Evolutionary conservation across 1,139 yeast species (phyloP).

Genomic region (Arxiozyma telluris): DNA sequence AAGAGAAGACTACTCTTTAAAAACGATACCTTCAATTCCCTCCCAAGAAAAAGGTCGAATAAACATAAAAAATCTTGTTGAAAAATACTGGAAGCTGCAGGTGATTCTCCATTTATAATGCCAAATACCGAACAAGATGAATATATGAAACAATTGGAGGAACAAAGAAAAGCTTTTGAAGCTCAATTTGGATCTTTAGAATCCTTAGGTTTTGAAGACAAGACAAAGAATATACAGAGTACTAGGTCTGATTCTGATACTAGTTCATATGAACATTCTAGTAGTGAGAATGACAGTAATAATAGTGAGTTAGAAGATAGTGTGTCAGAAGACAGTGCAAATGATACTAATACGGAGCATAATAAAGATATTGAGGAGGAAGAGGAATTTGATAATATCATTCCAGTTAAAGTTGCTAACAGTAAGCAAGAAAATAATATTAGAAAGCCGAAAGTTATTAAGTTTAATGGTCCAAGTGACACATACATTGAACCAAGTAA

Average conservation of each 20-base stretch:
- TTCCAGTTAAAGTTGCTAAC: not conserved
- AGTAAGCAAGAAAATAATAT: not conserved
- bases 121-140: slow-evolving; percentile 23
- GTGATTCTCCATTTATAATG: not conserved
- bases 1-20: not conserved
- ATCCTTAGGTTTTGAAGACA: slow-evolving; percentile 51
- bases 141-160: slow-evolving; percentile 43
- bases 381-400: slow-evolving; percentile 4
- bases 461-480: slow-evolving; percentile 31
- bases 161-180: slow-evolving; percentile 55
- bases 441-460: slow-evolving; percentile 37
- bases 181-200: slow-evolving; percentile 61
- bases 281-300: not conserved
- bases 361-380: slow-evolving; percentile 11
- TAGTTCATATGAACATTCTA: slow-evolving; percentile 10
- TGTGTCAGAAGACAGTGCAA: slow-evolving; percentile 10
- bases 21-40: no score
- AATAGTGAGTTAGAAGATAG: slow-evolving; percentile 1
- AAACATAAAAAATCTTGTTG: not conserved
- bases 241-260: slow-evolving; percentile 11
- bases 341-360: slow-evolving; percentile 12
- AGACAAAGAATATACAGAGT: slow-evolving; percentile 31
- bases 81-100: not conserved
- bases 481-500: slow-evolving; percentile 32
- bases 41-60: not conserved